These are phyloP conservation scores for Bacidia rubella DNA, from an alignment of 495 filamentous ascomycete species.

Conservation along the genomic window DNA sequence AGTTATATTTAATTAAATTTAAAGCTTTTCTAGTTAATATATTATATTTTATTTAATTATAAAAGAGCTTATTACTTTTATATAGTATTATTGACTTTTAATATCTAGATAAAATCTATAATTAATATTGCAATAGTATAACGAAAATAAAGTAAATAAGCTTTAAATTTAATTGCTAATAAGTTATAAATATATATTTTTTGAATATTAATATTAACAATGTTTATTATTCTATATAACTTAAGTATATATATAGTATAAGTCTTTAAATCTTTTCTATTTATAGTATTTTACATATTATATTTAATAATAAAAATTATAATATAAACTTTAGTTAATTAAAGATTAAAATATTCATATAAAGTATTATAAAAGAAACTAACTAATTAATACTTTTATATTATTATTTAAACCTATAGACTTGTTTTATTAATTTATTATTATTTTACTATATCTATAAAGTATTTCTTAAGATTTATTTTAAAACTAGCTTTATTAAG, in stretches of 20 bases:
- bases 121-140: not conserved
- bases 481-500: not conserved
- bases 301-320: not conserved
- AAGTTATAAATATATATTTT: not conserved
- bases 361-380: not conserved
- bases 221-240: not conserved
- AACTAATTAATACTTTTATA: not conserved
- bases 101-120: not conserved
- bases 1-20: not conserved
- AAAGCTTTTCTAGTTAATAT: conserved; percentile 1
- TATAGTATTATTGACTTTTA: not conserved
- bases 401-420: too few species aligned
- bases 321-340: not conserved
- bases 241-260: not conserved
- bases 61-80: not conserved
- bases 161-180: not conserved
- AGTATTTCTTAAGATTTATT: not conserved
- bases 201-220: not conserved
- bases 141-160: not conserved
- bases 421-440: too few species aligned
- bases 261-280: not conserved
- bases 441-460: conserved; percentile 1
- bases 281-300: not conserved
- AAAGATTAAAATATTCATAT: not conserved
- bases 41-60: not conserved